Evolutionary conservation across 2,329 filamentous ascomycete species (phyloP), one percentile per base, ranked within the genome.

Genomic region (Fusarium sp.): DNA sequence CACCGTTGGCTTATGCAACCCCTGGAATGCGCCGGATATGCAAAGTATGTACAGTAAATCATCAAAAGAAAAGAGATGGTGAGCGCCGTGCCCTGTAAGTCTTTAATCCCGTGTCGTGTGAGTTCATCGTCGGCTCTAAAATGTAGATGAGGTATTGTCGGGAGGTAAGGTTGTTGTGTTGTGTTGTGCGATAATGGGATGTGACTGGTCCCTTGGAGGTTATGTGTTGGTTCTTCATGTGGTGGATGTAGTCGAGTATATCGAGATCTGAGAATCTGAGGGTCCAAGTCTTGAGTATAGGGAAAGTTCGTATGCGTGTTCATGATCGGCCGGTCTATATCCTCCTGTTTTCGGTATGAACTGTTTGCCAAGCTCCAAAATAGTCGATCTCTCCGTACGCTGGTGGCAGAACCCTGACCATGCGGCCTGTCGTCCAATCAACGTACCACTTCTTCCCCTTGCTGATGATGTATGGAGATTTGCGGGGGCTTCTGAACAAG

Each of bases 391-490:
- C 85, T 40, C 83, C 83, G 71, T 88, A 88, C 5, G 80, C 80
- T 2, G 86, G 86, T 10, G 86, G 86, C 16, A 84, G 78, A 18
- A 86, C 84, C 14, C 84, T 80, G 27, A 83, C 80, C 82, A 87
- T 85, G 60, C 82, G 82, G 36, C 86, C 86, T 14, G 85, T 87
- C 13, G 78, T 77, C 86, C 86, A 89, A 79, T 89, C 86, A 44
- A 89, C 85, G 64, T 83, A 82, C 85, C 86, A 89, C 72, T 85
- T 82, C 74, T 85, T 87, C 42, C 86, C 86, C 67, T 84, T 83
- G 76, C 81, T 81, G 72, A 89, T 83, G 61, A 89, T 83, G 69
- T 85, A 86, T 72, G 87, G 86, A 65, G 82, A 85, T 75, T 88
- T 88, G 57, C 86, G 80, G 23, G 87, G 87, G 63, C 83, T 85